Conservation (phyloP, 202 grass and related monocot species). For the Panicum virgatum region DNA sequence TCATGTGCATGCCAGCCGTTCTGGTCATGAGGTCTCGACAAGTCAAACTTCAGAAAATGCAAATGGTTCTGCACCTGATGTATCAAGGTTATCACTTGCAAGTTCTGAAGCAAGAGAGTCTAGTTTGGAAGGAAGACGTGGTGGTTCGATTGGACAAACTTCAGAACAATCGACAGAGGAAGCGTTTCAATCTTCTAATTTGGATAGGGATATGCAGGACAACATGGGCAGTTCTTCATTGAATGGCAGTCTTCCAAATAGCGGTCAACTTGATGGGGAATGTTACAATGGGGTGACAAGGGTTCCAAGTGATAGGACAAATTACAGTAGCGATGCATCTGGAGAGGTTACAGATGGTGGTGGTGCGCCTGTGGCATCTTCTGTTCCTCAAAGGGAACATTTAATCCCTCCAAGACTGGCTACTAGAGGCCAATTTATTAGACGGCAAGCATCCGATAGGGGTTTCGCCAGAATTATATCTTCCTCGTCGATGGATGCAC, state of each 20-base stretch:
- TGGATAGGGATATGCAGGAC: constrained; percentile 44
- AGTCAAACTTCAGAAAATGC: constrained; percentile 48
- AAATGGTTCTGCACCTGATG: constrained; percentile 50
- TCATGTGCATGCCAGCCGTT: constrained; percentile 34
- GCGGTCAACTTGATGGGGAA: constrained; percentile 52
- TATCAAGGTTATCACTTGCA: constrained; percentile 46
- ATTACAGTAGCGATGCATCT: constrained; percentile 76
- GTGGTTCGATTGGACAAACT: constrained; percentile 45
- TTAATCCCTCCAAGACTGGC: constrained; percentile 56
- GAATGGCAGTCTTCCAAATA: constrained; percentile 60
- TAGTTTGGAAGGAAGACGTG: constrained; percentile 46
- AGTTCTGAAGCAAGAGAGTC: constrained; percentile 55
- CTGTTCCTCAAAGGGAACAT: constrained; percentile 59
- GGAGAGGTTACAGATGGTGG: constrained; percentile 71
- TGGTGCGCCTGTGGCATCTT: constrained; percentile 40
- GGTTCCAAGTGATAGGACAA: constrained; percentile 67
- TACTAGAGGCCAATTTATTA: constrained; percentile 42
- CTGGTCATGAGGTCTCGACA: constrained; percentile 28
- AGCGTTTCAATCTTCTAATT: constrained; percentile 43
- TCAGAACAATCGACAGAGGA: constrained; percentile 45
- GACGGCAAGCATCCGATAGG: constrained; percentile 59
- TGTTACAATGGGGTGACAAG: constrained; percentile 58
- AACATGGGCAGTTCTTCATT: constrained; percentile 37
- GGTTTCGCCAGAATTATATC: constrained; percentile 69
- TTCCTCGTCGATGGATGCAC: constrained; percentile 61